A percentile compares a stretch with the other conserved stretches of the same genome.
Evolutionary conservation across 257 asterid species (phyloP).

Genomic region (Jaltomata sinuosa): DNA sequence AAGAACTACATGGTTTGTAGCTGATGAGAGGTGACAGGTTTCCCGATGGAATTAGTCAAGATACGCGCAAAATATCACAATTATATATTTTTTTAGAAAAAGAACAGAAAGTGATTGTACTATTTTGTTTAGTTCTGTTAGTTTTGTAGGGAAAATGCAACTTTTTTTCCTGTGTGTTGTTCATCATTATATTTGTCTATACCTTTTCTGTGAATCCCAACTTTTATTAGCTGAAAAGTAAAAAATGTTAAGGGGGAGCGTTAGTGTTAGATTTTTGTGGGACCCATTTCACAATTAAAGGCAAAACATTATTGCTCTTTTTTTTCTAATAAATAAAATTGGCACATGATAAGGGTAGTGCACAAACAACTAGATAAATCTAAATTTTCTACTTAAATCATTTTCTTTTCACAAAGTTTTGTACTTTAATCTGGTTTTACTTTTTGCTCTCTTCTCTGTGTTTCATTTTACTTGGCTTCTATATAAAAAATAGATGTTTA

Average conservation of each 20-base stretch:
- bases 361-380: constrained; percentile 49
- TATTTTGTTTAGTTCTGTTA: background rate
- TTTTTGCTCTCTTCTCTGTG: constrained; percentile 8
- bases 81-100: background rate
- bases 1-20: no score
- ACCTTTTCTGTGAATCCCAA: constrained; percentile 26
- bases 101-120: background rate
- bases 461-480: no score
- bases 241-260: constrained; percentile 47
- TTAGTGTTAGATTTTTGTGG: background rate
- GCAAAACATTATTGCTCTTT: background rate
- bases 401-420: background rate
- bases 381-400: constrained; percentile 12
- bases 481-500: no score
- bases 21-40: fast-evolving
- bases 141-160: constrained; percentile 30
- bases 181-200: constrained; percentile 24
- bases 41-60: background rate
- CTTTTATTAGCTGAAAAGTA: no score
- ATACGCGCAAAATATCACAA: background rate
- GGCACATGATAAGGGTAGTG: constrained; percentile 23
- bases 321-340: constrained; percentile 9
- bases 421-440: constrained; percentile 10
- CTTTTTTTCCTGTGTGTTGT: constrained; percentile 17
- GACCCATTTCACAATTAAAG: background rate